A percentile compares a stretch with the other conserved stretches of the same genome.
phyloP scores from a whole-genome alignment of 2,329 filamentous ascomycete species.

The Trichoderma brevicompactum region DNA sequence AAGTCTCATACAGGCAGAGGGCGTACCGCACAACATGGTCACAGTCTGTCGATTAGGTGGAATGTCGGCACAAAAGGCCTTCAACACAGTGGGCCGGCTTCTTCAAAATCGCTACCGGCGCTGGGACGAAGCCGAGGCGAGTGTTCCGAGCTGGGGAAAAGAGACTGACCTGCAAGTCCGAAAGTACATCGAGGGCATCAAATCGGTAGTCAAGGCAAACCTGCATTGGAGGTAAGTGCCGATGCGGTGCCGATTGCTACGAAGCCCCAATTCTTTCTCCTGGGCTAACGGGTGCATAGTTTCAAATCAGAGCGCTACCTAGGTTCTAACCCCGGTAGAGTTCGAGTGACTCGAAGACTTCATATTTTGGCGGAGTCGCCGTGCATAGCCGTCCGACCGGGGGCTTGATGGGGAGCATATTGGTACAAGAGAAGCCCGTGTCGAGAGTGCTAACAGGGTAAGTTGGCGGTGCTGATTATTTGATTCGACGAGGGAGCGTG shows the following conservation, averaged over 20 bases:
- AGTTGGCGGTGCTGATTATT: no score
- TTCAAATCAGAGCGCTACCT: slow-evolving; percentile 31
- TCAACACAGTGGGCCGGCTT: slow-evolving; percentile 32
- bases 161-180: slow-evolving; percentile 29
- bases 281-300: slow-evolving; percentile 11
- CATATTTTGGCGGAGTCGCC: slow-evolving; percentile 11
- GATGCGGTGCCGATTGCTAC: no score
- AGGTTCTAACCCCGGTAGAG: slow-evolving; percentile 19
- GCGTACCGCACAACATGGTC: slow-evolving; percentile 34
- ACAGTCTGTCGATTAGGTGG: slow-evolving; percentile 31
- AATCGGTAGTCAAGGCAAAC: slow-evolving; percentile 34
- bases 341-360: slow-evolving; percentile 24
- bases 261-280: no score
- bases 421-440: no score
- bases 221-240: slow-evolving; percentile 28
- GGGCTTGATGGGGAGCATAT: no score
- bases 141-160: slow-evolving; percentile 29
- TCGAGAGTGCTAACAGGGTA: no score
- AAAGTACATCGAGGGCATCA: slow-evolving; percentile 35
- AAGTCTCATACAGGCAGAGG: slow-evolving; percentile 25
- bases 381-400: no score
- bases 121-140: slow-evolving; percentile 30
- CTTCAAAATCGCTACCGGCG: slow-evolving; percentile 31
- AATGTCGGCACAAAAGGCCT: slow-evolving; percentile 33
- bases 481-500: no score